Evolutionary conservation across 371 early-diverging fungal genomes (phyloP), one percentile per base, ranked within the genome.

Genomic region (Mucor velutinosus): DNA sequence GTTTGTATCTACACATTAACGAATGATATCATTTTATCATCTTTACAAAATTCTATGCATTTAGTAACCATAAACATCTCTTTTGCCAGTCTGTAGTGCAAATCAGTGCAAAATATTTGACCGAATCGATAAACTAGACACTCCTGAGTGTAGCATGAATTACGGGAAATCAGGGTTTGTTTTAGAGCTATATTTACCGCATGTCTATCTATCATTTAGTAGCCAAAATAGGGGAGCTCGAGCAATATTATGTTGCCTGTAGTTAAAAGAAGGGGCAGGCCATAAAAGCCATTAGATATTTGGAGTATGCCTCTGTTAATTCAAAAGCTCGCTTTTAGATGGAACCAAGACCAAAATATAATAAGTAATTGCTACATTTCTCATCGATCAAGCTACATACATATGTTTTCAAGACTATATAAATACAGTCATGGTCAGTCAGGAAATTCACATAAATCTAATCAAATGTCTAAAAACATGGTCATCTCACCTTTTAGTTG

Each of bases 301-400:
- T 27, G 4, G 5, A 43, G 27, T 8, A 41, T 21, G 21, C 23
- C 23, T 25, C 25, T 49, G 49, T 12, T 49, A 49, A 49, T 49
- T 23, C 21, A 49, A 27, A 62, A 47, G 51, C 19, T 62, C 25
- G 49, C 62, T 62, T 62, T 62, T 47, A 62, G 62, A 62, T 62
- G 32, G 7, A 51, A 49, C 62, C 32, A 33, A 21, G 62, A 17
- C 49, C 21, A 7, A 62, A 49, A 45, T 30, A 47, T 29, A 60
- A 60, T 60, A 21, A 49, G 21, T 49, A 49, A 23, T 49, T 37
- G 37, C 37, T 37, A 37, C 11, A 37, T 37, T 37, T 37, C 14
- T 49, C 49, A 49, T 49, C 49, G 49, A 49, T 49, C 49, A 49
- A 49, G 10, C 19, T 21, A n/a, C 11, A 6, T 21, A 21, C 33